Percentiles rank a stretch among this genome's conserved stretches.
phyloP scores from a whole-genome alignment of 2,329 filamentous ascomycete species.

The Colletotrichum australisinense region DNA sequence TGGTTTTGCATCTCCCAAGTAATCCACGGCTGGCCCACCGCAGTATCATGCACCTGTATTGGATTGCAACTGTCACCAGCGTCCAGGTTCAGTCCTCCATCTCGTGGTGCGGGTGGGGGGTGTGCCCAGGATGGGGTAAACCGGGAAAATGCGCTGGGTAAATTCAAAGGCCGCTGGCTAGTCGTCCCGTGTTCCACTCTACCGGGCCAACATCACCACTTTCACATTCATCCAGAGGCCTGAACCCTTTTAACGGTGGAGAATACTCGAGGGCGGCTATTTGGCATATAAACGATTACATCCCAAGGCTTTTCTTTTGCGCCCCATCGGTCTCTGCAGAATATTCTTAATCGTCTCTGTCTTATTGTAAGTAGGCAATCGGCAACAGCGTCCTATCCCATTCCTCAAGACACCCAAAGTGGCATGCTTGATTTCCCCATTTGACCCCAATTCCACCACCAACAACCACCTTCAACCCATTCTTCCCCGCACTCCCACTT shows the following conservation, averaged over 20 bases:
- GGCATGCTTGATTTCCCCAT: not conserved
- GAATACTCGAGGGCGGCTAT: not conserved
- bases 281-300: slow-evolving; percentile 3
- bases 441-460: slow-evolving; percentile 4
- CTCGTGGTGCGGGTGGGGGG: not conserved
- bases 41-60: not conserved
- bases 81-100: not conserved
- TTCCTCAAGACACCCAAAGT: not conserved
- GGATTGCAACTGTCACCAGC: not conserved
- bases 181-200: slow-evolving; percentile 35
- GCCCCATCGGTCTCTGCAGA: not conserved
- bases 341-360: not conserved
- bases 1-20: not conserved
- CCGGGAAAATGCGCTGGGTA: slow-evolving; percentile 39
- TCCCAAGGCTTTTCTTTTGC: not conserved
- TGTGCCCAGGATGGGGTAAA: slow-evolving; percentile 25
- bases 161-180: slow-evolving; percentile 34
- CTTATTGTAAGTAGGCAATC: not conserved
- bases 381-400: not conserved
- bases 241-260: not conserved
- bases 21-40: not conserved
- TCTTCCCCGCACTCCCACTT: not conserved
- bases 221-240: slow-evolving; percentile 21
- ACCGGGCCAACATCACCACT: slow-evolving; percentile 23
- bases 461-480: not conserved